Conservation (phyloP, 345 rosid species). For the Hibiscus mutabilis region DNA sequence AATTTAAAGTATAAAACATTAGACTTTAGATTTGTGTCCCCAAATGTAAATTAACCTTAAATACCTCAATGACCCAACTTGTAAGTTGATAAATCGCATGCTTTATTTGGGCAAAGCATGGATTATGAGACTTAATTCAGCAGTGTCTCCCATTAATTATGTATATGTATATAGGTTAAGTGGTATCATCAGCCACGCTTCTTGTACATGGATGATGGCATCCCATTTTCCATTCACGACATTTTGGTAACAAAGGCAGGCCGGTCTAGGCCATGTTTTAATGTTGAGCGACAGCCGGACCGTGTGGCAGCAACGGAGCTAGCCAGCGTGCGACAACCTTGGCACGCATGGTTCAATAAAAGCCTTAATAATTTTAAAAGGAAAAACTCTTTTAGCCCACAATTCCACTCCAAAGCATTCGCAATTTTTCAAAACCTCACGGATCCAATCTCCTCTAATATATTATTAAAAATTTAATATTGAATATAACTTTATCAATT, state of each 20-base stretch:
- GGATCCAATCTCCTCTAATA: too few relatives aligned
- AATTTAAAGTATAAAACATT: too few relatives aligned
- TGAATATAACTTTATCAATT: too few relatives aligned
- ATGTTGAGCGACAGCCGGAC: slow-evolving; percentile 5
- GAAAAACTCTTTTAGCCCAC: background rate
- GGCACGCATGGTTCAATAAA: background rate
- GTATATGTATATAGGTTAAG: too few relatives aligned
- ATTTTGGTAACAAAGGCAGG: background rate
- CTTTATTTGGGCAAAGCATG: background rate
- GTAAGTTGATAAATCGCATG: background rate
- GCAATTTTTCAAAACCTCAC: background rate
- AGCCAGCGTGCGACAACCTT: slow-evolving; percentile 3
- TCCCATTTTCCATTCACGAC: background rate
- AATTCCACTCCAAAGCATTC: background rate
- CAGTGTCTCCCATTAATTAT: slow-evolving; percentile 1
- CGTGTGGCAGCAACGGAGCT: slow-evolving; percentile 2
- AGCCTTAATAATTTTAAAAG: background rate
- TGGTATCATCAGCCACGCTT: background rate
- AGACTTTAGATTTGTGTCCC: too few relatives aligned
- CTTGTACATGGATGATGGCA: background rate
- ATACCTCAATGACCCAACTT: background rate
- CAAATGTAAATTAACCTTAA: too few relatives aligned
- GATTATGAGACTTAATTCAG: background rate
- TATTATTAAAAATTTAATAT: too few relatives aligned
- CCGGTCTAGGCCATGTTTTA: background rate